Base-by-base conservation (phyloP, 495 filamentous ascomycete genomes). In the Daldinia concentrica region DNA sequence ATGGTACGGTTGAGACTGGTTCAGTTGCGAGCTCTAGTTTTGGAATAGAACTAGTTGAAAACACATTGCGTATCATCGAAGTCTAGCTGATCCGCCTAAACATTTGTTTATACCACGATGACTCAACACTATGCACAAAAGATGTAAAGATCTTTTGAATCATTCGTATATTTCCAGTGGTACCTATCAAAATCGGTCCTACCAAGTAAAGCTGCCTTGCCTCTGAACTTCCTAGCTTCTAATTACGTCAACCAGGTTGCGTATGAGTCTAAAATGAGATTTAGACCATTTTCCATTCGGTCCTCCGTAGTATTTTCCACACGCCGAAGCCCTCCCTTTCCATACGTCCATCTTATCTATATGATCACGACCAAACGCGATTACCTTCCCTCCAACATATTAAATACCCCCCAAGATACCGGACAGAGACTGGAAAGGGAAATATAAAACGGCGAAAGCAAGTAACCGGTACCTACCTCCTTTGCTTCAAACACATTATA, bases 101-200 rank as follows among this genome's bases (percentile, higher is more conserved):
- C 14, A 12, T 15, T 11, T 14, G 4, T 11, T 41, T 14, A 5
- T 19, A 37, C 24, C 34, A 55, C 15, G 15, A 15, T 22, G 37
- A 52, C 30, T 45, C 17, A 36, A 17, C 11, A 45, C 22, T n/a
- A 55, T 6, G 7, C 41, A 11, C 19, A 12, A 19, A 19, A 48
- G 22, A 37, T 6, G 8, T 11, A 58, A 36, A 17, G 9, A 7
- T 27, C 9, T 17, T 70, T 60, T 36, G 48, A 60, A 60, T 3
- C 50, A 27, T 58, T 64, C 36, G 67, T 70, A 50, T 70, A 70
- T 70, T 71, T 39, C 36, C 14, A 29, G 34, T 22, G 56, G 56
- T 61, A 36, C 48, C 68, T 26, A 17, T 55, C 29, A 48, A 64
- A 30, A 54, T 32, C 58, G 24, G 51, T n/a, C 56, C 39, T 51